Percentiles rank a stretch among this genome's conserved stretches.
Conservation (phyloP, 1,284 basidiomycete species). For the Ganoderma meredithae region DNA sequence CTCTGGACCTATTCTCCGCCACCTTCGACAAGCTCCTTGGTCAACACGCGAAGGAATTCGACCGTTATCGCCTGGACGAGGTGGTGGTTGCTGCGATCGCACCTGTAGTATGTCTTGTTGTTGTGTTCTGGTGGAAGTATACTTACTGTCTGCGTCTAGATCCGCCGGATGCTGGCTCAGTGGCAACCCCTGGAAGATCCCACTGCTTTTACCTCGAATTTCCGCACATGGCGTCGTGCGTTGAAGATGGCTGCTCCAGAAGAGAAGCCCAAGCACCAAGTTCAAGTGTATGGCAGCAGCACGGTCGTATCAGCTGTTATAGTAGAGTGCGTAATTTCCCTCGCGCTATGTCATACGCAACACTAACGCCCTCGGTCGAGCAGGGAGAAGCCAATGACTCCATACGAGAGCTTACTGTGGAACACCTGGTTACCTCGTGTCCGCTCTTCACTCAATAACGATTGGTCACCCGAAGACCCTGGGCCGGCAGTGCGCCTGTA, state of each 20-base stretch:
- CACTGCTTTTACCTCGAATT: constrained; percentile 63
- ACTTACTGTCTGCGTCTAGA: constrained; percentile 36
- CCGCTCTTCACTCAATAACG: constrained; percentile 91
- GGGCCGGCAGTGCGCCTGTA: constrained; percentile 83
- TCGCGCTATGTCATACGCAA: neutral
- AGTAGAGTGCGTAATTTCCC: constrained; percentile 46
- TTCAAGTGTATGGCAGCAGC: constrained; percentile 65
- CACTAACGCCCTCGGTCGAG: neutral
- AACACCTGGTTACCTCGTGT: constrained; percentile 94
- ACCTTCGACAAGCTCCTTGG: constrained; percentile 75
- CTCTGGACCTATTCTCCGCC: constrained; percentile 75
- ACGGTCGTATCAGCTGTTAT: constrained; percentile 42
- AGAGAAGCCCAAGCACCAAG: constrained; percentile 50
- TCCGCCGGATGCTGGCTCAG: constrained; percentile 68
- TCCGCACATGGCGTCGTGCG: constrained; percentile 74
- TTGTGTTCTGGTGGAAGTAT: neutral
- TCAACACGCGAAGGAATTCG: constrained; percentile 82
- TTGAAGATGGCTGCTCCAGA: constrained; percentile 63
- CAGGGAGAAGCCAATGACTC: constrained; percentile 83
- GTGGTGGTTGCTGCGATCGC: constrained; percentile 91
- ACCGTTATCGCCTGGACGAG: constrained; percentile 85
- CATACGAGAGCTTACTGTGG: constrained; percentile 95
- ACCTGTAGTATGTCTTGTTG: constrained; percentile 63
- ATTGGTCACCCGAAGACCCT: constrained; percentile 84
- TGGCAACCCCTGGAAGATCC: constrained; percentile 84